phyloP scores from a whole-genome alignment of 768 basidiomycete species.

The Tylopilus balloui region DNA sequence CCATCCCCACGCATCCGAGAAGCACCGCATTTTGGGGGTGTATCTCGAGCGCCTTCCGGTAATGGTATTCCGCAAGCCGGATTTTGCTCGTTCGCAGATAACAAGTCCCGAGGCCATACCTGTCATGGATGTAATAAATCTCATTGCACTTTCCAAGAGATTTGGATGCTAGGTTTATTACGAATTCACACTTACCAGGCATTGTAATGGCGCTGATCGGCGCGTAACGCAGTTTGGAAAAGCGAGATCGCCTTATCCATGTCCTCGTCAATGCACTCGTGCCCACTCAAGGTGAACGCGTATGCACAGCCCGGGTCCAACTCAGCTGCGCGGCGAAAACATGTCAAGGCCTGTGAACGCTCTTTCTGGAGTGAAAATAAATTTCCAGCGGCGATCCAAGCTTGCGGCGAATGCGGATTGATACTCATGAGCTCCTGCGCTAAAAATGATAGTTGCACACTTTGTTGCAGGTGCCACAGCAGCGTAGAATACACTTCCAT shows the following conservation, averaged over 20 bases:
- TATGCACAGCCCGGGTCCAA: conserved; percentile 90
- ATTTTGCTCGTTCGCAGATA: conserved; percentile 93
- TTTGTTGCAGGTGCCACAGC: conserved; percentile 88
- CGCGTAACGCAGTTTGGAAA: conserved; percentile 88
- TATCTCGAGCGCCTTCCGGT: conserved; percentile 85
- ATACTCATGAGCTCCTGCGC: conserved; percentile 89
- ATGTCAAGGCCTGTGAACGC: conserved; percentile 86
- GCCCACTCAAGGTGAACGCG: conserved; percentile 93
- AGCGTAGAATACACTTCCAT: conserved; percentile 97
- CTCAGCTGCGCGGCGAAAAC: conserved; percentile 88
- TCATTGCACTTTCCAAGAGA: background rate
- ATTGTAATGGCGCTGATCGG: conserved; percentile 93
- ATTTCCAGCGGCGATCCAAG: conserved; percentile 98
- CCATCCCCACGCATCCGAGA: conserved; percentile 93
- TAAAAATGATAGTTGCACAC: conserved; percentile 82
- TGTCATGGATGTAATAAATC: conserved; percentile 37
- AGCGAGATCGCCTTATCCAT: conserved; percentile 86
- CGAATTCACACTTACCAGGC: conserved; percentile 71
- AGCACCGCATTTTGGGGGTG: conserved; percentile 95
- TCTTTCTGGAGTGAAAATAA: conserved; percentile 94
- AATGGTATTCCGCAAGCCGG: conserved; percentile 94
- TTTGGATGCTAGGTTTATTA: background rate
- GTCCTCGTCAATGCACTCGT: conserved; percentile 96
- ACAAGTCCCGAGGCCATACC: conserved; percentile 98
- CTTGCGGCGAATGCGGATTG: conserved; percentile 74